Base-by-base conservation (phyloP, 352 stramenopile genomes). In the Phytopythium montanum region DNA sequence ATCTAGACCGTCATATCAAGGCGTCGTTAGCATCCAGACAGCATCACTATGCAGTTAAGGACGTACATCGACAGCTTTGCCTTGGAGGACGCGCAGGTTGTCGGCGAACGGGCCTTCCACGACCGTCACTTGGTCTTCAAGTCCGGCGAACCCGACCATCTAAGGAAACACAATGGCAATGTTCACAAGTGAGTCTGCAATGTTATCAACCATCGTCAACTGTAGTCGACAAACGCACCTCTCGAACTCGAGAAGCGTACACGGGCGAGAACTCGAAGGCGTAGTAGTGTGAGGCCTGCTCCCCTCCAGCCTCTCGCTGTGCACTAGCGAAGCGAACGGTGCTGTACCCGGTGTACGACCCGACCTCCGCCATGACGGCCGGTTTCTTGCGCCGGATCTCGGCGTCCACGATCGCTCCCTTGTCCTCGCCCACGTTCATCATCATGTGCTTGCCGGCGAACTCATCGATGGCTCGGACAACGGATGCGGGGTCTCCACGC, bases 281-380 rank as follows among this genome's bases (percentile, higher is more conserved):
- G 50, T 73, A 77, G 49, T 78, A 85, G 51, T 83, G 70, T 18
- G 75, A 74, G 52, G 69, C 39, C 9, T 61, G 49, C 14, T 62
- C 44, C 2, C 62, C 66, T 18, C 49, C 61, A 5, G 78, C 66
- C 28, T 79, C 64, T 21, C 68, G 70, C 46, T 85, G 75, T 44
- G 74, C 33, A 39, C 64, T 76, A 10, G 70, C 75, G 21, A 82
- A 82, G 4, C 73, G 68, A 45, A 81, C 75, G 10, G 73, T 57
- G 51, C 75, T 85, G 66, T 85, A 85, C 25, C 75, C 75, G 0
- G 68, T 71, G 70, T 77, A 85, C 18, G 61, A 65, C 3, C 75
- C 75, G 16, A 85, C 51, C 36, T 85, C 73, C 1, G 61, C 72
- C 70, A 85, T 85, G 41, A 76, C 33, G 4, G 21, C 2, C 0